Conservation (phyloP, 441 rosid species). For the Monsonia emarginata region DNA sequence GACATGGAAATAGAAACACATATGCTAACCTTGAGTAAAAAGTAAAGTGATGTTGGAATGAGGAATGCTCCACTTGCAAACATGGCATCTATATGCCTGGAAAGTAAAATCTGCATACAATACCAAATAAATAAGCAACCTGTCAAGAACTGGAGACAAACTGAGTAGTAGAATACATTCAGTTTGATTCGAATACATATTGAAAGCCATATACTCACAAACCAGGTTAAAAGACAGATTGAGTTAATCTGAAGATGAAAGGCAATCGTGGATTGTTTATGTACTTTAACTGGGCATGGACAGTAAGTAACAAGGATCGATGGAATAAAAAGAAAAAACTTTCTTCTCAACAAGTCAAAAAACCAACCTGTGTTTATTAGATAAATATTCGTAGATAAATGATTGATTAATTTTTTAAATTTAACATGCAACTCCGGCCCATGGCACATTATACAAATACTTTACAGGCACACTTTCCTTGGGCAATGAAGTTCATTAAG, state of each 20-base stretch:
- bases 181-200: neutral
- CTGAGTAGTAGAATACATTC: neutral
- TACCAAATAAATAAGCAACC: conserved; percentile 21
- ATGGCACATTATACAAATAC: no score
- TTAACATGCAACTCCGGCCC: no score
- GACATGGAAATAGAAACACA: neutral
- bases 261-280: neutral
- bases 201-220: neutral
- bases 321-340: no score
- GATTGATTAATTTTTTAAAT: no score
- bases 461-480: no score
- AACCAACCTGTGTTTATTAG: no score
- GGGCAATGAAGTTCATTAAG: neutral
- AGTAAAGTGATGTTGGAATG: conserved; percentile 76
- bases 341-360: no score
- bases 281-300: no score
- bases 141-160: conserved; percentile 11
- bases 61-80: conserved; percentile 79
- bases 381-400: no score
- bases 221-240: neutral
- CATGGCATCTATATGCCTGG: conserved; percentile 43
- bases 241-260: neutral
- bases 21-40: conserved; percentile 63
- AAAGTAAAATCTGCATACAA: conserved; percentile 67
- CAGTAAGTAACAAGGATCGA: no score